phyloP scores from a whole-genome alignment of 78 protist species.

The Polysphondylium violaceum region DNA sequence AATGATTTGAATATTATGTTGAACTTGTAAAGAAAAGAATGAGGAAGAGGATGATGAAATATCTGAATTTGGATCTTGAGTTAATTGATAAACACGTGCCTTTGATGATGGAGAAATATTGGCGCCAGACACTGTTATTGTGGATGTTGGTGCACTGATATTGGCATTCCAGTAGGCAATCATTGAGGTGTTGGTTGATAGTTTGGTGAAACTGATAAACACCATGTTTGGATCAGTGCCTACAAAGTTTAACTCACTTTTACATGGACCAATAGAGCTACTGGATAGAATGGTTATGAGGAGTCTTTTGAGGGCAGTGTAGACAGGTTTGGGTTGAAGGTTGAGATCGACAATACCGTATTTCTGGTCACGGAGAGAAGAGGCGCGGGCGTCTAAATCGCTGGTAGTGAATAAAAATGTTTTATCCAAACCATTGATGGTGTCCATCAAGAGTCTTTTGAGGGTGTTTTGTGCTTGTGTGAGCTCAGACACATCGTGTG shows the following conservation, averaged over 20 bases:
- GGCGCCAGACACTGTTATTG: too few species aligned
- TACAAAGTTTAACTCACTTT: not conserved
- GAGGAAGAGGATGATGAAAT: not conserved
- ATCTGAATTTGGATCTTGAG: not conserved
- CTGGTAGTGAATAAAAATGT: slow-evolving; percentile 13
- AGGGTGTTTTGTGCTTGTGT: not conserved
- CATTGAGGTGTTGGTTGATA: not conserved
- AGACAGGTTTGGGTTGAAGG: not conserved
- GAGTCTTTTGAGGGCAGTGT: not conserved
- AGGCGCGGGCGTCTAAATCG: slow-evolving; percentile 18
- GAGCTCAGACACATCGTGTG: not conserved
- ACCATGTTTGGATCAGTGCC: not conserved
- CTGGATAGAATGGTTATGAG: not conserved
- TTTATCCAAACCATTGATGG: not conserved
- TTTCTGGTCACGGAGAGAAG: slow-evolving; percentile 6
- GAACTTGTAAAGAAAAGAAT: too few species aligned
- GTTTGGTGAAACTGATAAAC: not conserved
- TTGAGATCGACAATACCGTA: slow-evolving; percentile 6
- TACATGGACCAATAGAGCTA: not conserved
- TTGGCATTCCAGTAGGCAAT: slow-evolving; percentile 12
- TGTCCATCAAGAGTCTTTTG: not conserved
- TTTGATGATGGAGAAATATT: not conserved
- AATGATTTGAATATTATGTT: slow-evolving; percentile 14
- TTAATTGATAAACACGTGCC: not conserved
- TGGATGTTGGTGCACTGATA: too few species aligned